Evolutionary conservation across 768 basidiomycete species (phyloP).

Genomic region (Lactarius psammicola): DNA sequence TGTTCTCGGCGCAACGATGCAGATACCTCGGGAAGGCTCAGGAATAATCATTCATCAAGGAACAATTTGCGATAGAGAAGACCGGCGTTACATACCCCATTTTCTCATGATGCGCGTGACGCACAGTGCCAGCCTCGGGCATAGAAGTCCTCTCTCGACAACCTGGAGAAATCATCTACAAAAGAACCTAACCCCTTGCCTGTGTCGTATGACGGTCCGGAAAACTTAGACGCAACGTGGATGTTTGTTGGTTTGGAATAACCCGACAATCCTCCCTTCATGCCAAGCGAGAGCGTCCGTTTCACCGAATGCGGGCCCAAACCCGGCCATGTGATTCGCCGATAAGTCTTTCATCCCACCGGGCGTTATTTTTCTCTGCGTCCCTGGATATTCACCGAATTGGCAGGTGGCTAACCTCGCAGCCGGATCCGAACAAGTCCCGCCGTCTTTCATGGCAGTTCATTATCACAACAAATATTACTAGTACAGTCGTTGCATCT

Average conservation of each 20-base stretch:
- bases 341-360: too few relatives aligned
- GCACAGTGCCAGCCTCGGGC: neutral
- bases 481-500: neutral
- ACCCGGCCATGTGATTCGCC: too few relatives aligned
- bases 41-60: neutral
- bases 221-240: neutral
- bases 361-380: neutral
- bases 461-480: neutral
- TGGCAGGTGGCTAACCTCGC: neutral
- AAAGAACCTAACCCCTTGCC: too few relatives aligned
- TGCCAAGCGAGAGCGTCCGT: neutral
- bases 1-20: neutral
- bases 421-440: neutral
- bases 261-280: neutral
- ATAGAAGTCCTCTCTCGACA: neutral
- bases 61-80: neutral
- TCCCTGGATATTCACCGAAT: neutral
- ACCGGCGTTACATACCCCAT: neutral
- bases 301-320: too few relatives aligned
- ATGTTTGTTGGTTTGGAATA: neutral
- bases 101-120: neutral
- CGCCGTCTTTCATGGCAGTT: neutral
- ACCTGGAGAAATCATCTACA: too few relatives aligned
- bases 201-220: neutral
- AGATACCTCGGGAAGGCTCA: neutral